Base-by-base conservation (phyloP, 2,329 filamentous ascomycete species). In the Helotiales sp. region DNA sequence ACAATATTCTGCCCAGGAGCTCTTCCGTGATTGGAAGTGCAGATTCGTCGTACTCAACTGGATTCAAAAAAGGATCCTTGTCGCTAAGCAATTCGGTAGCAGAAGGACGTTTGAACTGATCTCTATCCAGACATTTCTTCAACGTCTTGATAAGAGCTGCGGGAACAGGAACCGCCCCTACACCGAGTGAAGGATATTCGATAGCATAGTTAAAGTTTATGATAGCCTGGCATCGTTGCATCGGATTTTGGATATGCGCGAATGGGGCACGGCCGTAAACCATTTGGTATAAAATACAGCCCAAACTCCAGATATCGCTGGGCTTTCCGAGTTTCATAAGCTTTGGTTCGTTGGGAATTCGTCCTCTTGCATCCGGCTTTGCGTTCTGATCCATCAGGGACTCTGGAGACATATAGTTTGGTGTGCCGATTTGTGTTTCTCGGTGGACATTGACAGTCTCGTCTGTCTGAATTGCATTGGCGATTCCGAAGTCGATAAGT, bases 361-460 rank as follows among this genome's bases (percentile, higher is more conserved):
- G 70, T 29, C 76, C 53, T 75, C 66, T 60, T 4, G 63, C 52
- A 55, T 70, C 67, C 1, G 67, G 63, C 47, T 74, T 73, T 42
- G 77, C 87, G 65, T 96, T 96, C 25, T 87, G 89, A 74, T 98
- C 95, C 71, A 96, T 86, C 49, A 99, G 82, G 2, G 90, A 92
- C 75, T 99, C 95, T 0, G 95, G 95, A 1, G 91, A 96, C 95
- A 99, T 99, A 78, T 97, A 99, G 73, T 96, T 99, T 3, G 95
- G 93, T 0, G 95, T 99, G 56, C 96, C 95, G 62, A 98, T 87
- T 75, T 98, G 92, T 10, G 88, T 90, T 71, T 99, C 95, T 57
- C 95, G 90, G 74, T 99, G 95, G 10, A 99, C 93, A 66, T 99
- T 99, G 73, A 97, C 89, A 0, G 95, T 99, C 74, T 97, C 86